These are phyloP conservation scores for Cryptosporidium viatorum DNA, from an alignment of 169 alveolate genomes.

Conservation along the genomic window DNA sequence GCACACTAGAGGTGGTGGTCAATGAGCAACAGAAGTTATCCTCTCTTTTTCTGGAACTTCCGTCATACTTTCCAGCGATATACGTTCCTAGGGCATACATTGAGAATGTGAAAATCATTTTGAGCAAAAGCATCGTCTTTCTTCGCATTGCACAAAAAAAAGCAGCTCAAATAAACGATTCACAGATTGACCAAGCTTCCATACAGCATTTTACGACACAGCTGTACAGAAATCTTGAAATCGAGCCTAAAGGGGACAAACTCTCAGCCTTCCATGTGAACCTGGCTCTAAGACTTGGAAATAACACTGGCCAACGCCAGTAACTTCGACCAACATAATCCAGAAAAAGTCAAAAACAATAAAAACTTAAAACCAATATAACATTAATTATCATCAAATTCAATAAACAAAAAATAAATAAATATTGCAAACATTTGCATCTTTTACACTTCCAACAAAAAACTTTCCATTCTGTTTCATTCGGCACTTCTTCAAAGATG, in stretches of 20 bases:
- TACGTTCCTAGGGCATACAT: slow-evolving; percentile 68
- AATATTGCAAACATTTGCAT: slow-evolving; percentile 19
- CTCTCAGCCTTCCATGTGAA: slow-evolving; percentile 8
- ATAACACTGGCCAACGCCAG: slow-evolving; percentile 17
- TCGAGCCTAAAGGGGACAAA: background rate
- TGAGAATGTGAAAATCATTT: slow-evolving; percentile 2
- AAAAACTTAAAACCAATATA: slow-evolving; percentile 35
- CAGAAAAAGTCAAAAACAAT: slow-evolving; percentile 18
- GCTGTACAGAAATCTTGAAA: slow-evolving; percentile 20
- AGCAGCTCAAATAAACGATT: background rate
- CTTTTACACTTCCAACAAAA: slow-evolving; percentile 33
- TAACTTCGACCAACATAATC: slow-evolving; percentile 33
- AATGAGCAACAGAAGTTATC: slow-evolving; percentile 52
- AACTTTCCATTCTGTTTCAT: slow-evolving; percentile 18
- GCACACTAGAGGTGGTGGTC: slow-evolving; percentile 18
- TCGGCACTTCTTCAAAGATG: slow-evolving; percentile 2
- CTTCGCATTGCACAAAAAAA: slow-evolving; percentile 29
- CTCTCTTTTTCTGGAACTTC: slow-evolving; percentile 58
- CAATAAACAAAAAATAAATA: slow-evolving; percentile 14
- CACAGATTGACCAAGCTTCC: slow-evolving; percentile 12
- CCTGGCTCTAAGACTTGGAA: slow-evolving; percentile 41
- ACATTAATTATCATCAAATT: slow-evolving; percentile 33
- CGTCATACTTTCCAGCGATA: slow-evolving; percentile 50
- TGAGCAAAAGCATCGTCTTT: slow-evolving; percentile 19
- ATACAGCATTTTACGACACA: slow-evolving; percentile 29